Evolutionary conservation across 306 rosid genomes (phyloP), one percentile per base, ranked within the genome.

Genomic region (Crataegus laevigata): DNA sequence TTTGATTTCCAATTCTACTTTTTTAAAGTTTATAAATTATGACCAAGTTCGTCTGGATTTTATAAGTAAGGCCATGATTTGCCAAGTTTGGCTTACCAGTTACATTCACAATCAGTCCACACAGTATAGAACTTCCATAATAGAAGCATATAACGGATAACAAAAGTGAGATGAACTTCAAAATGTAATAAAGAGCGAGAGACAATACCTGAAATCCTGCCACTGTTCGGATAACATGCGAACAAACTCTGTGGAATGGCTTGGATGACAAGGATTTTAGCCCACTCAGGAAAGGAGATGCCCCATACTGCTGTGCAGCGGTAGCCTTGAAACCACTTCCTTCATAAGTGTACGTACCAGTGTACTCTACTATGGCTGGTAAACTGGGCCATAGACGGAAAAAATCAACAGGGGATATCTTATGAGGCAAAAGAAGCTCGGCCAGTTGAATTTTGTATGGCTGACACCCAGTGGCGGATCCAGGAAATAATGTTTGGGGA

Each of bases 281-380:
- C 84, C 99, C 99, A 86, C 96, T 92, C 74, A 94, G 77, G 88
- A 94, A 94, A 61, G 99, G 96, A 64, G 99, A 94, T 57, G 96
- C 91, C 19, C 97, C 99, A 70, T 94, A 89, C 83, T 92, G 99
- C 85, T 89, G 99, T 24, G 99, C 99, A 66, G 99, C 99, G 18
- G 97, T 92, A 79, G 99, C 99, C 85, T 84, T 85, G 84, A 94
- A 90, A 75, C 99, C 99, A 85, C 98, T 94, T 74, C 99, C 99
- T 90, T 94, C 99, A 3, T 94, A 94, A 45, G 88, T 94, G 80
- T 94, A 94, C 19, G 96, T 92, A 69, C 99, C 97, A 65, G 97
- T 90, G 83, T 86, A 90, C 85, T 92, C 99, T 25, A 94, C 77
- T 68, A 92, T 77, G 64, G 99, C 96, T 9, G 99, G 99, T 82